These are phyloP conservation scores for cucumber (Cucumis sativus) DNA, from an alignment of 306 rosid genomes.

Conservation along the genomic window DNA sequence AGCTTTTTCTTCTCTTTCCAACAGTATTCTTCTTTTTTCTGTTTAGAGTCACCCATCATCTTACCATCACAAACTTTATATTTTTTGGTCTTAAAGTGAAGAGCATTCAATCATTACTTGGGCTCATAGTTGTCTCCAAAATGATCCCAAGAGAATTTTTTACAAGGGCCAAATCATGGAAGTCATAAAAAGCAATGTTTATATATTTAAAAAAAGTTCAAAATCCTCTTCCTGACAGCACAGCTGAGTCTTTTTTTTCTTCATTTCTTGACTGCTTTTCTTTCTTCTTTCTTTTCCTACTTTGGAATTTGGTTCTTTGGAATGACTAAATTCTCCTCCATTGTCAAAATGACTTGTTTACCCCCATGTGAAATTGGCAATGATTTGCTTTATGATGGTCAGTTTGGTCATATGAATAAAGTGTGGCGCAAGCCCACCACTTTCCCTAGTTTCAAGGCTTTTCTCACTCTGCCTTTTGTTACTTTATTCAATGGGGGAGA, in stretches of 20 bases:
- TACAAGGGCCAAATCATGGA: conserved; percentile 51
- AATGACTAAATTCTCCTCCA: not conserved
- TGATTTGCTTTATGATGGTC: conserved; percentile 7
- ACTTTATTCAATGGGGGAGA: conserved; percentile 13
- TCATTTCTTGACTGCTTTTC: conserved; percentile 70
- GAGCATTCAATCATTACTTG: conserved; percentile 75
- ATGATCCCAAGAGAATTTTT: conserved; percentile 58
- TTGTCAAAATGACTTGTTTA: not conserved
- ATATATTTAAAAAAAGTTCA: not conserved
- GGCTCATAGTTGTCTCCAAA: conserved; percentile 48
- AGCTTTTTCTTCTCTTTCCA: conserved; percentile 16
- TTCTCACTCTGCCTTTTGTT: conserved; percentile 14
- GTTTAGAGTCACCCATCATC: conserved; percentile 5
- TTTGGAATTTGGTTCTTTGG: conserved; percentile 7
- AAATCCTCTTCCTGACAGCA: conserved; percentile 45
- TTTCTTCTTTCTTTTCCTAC: conserved; percentile 35
- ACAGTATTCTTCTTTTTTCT: conserved; percentile 8
- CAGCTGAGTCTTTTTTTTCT: conserved; percentile 21
- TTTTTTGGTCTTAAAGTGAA: conserved; percentile 45
- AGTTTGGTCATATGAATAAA: conserved; percentile 17
- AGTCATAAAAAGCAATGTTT: conserved; percentile 63
- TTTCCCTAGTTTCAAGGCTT: conserved; percentile 53
- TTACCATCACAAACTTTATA: conserved; percentile 20
- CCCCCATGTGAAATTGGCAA: not conserved
- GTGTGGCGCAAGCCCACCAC: conserved; percentile 6